These are phyloP conservation scores for Porphyra umbilicalis DNA, from an alignment of 31 red algal species.

Conservation along the genomic window DNA sequence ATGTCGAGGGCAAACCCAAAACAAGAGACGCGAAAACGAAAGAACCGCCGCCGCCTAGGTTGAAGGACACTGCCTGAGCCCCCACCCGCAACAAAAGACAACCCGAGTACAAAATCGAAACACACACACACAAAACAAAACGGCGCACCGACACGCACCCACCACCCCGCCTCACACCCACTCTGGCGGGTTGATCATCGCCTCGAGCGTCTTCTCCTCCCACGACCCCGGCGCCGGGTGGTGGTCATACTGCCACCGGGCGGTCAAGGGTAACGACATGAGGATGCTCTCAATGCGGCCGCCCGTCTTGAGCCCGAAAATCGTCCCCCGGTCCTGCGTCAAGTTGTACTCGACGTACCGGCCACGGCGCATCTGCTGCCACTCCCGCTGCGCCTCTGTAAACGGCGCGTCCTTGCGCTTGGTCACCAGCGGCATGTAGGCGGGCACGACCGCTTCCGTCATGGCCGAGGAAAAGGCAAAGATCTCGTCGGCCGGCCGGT, in stretches of 20 bases:
- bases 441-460: constrained; percentile 47
- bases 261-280: constrained; percentile 89
- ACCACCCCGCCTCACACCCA: constrained; percentile 50
- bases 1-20: too few relatives aligned
- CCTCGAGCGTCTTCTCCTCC: constrained; percentile 72
- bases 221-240: constrained; percentile 72
- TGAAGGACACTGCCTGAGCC: too few relatives aligned
- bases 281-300: constrained; percentile 98
- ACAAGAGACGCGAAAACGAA: too few relatives aligned
- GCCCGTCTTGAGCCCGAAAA: constrained; percentile 98
- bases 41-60: too few relatives aligned
- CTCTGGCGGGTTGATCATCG: constrained; percentile 79
- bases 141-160: background rate
- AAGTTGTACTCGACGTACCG: constrained; percentile 98
- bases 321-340: constrained; percentile 93
- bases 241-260: constrained; percentile 91
- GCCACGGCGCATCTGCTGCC: constrained; percentile 92
- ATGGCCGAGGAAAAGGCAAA: constrained; percentile 77
- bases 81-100: background rate
- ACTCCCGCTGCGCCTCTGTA: constrained; percentile 73
- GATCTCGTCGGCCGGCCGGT: constrained; percentile 53
- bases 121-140: background rate
- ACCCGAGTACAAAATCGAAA: background rate
- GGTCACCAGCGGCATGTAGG: constrained; percentile 84
- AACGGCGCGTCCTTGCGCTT: constrained; percentile 72